Percentiles rank a stretch among this genome's conserved stretches.
Evolutionary conservation across 768 basidiomycete genomes (phyloP).

Genomic region (Boletus insuetus): DNA sequence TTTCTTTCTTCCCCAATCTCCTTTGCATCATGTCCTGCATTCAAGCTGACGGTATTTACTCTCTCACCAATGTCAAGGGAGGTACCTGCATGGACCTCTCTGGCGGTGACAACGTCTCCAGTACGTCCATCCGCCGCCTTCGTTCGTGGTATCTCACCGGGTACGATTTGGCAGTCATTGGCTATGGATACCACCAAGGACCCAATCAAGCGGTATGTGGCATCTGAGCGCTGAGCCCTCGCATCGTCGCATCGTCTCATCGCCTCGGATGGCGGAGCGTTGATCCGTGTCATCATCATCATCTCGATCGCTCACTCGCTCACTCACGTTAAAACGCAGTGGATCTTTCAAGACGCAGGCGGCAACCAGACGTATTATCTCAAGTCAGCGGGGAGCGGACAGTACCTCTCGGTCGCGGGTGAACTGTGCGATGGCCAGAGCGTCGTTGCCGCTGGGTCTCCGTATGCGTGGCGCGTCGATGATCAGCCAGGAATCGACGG

Average conservation of each 20-base stretch:
- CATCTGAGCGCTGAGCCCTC: too few relatives aligned
- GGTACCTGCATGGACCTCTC: conserved; percentile 57
- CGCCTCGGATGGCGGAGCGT: too few relatives aligned
- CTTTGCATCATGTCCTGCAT: conserved; percentile 23
- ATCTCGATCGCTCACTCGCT: too few relatives aligned
- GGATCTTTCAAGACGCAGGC: conserved; percentile 38
- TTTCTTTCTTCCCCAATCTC: too few relatives aligned
- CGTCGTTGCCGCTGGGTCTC: conserved; percentile 36
- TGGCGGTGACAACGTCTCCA: conserved; percentile 46
- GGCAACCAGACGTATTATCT: conserved; percentile 36
- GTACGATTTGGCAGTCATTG: conserved; percentile 40
- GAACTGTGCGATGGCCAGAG: conserved; percentile 35
- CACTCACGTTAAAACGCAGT: conserved; percentile 31
- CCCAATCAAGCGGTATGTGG: conserved; percentile 47
- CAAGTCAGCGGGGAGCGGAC: conserved; percentile 39
- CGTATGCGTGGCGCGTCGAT: conserved; percentile 50
- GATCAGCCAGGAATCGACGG: conserved; percentile 38
- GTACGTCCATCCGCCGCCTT: conserved; percentile 29
- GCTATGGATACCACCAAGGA: conserved; percentile 41
- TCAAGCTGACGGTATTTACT: conserved; percentile 40
- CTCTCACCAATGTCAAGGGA: conserved; percentile 49
- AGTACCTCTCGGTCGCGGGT: conserved; percentile 41
- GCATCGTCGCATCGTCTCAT: too few relatives aligned
- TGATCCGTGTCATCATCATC: too few relatives aligned
- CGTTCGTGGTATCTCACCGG: too few relatives aligned